Conservation (phyloP, 2,329 filamentous ascomycete genomes). For the Apiospora pterosperma region DNA sequence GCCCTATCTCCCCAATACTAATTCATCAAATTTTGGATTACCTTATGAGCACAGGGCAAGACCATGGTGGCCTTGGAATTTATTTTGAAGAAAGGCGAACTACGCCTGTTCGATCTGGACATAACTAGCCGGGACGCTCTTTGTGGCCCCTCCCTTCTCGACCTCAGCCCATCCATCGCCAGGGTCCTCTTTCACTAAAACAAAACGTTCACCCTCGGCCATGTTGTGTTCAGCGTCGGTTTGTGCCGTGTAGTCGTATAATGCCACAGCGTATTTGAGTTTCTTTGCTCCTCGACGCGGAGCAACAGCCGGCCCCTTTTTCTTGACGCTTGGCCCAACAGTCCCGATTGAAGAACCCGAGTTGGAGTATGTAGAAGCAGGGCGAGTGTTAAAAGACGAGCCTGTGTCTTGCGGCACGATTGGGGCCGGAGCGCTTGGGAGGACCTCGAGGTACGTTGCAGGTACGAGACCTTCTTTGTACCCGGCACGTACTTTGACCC, state of each 20-base stretch:
- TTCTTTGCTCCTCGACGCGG: constrained; percentile 91
- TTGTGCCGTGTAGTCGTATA: constrained; percentile 88
- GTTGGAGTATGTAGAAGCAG: constrained; percentile 74
- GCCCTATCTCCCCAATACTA: not conserved
- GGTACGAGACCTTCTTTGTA: constrained; percentile 83
- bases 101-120: constrained; percentile 55
- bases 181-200: constrained; percentile 80
- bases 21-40: not conserved
- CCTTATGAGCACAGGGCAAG: not conserved
- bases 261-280: constrained; percentile 84
- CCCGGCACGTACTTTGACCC: constrained; percentile 78
- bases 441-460: constrained; percentile 75
- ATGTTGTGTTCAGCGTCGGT: constrained; percentile 88
- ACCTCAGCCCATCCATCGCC: constrained; percentile 98
- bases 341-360: constrained; percentile 65
- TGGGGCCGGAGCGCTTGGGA: constrained; percentile 42
- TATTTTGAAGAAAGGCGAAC: not conserved
- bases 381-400: constrained; percentile 47
- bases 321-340: constrained; percentile 57
- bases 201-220: constrained; percentile 85
- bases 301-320: constrained; percentile 88
- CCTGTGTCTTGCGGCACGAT: constrained; percentile 43
- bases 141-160: constrained; percentile 81
- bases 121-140: constrained; percentile 92
- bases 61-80: not conserved